phyloP scores from a whole-genome alignment of 2,329 filamentous ascomycete species.

The Scytalidium sp. region DNA sequence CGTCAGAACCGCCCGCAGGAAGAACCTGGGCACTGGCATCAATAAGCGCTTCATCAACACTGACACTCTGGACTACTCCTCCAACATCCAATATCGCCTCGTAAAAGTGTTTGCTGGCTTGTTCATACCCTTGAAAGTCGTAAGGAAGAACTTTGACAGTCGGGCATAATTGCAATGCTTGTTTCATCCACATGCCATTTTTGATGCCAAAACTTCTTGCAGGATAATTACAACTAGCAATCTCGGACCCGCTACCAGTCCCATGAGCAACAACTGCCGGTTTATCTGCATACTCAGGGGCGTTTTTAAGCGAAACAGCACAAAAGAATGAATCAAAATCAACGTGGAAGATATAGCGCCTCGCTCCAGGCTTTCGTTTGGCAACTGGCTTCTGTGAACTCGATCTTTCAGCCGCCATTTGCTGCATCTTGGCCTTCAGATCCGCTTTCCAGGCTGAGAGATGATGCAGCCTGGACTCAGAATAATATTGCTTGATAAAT shows the following conservation, averaged over 20 bases:
- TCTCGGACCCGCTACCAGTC: conserved; percentile 81
- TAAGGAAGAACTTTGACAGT: conserved; percentile 89
- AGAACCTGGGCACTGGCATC: conserved; percentile 75
- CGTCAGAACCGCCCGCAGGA: conserved; percentile 62
- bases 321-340: conserved; percentile 99
- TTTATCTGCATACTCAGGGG: conserved; percentile 72
- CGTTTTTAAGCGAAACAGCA: conserved; percentile 78
- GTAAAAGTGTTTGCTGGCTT: conserved; percentile 86
- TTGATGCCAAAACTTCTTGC: conserved; percentile 84
- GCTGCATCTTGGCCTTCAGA: conserved; percentile 84
- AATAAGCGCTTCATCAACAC: conserved; percentile 90
- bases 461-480: conserved; percentile 91
- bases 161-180: conserved; percentile 77
- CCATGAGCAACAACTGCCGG: conserved; percentile 90
- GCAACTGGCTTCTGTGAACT: conserved; percentile 41
- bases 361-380: conserved; percentile 57
- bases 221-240: conserved; percentile 95
- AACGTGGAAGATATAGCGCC: conserved; percentile 88
- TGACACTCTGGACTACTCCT: conserved; percentile 90
- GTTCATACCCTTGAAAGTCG: conserved; percentile 92
- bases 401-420: conserved; percentile 68
- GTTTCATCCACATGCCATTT: conserved; percentile 99
- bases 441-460: conserved; percentile 96
- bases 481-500: conserved; percentile 92
- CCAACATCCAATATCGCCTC: conserved; percentile 75